Evolutionary conservation across 495 filamentous ascomycete species (phyloP).

Genomic region (Neurospora cerealis): DNA sequence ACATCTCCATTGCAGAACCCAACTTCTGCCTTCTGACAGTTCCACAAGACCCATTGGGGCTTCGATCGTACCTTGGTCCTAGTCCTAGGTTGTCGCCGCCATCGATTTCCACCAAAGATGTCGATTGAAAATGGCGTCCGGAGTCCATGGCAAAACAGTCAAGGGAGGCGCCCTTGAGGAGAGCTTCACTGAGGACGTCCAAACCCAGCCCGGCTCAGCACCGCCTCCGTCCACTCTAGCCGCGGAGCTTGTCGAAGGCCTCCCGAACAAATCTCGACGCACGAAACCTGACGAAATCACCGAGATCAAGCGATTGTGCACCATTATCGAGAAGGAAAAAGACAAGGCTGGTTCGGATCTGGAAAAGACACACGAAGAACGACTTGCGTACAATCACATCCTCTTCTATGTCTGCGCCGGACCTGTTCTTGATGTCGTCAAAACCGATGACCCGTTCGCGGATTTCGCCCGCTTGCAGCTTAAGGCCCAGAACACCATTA

Average conservation of each 20-base stretch:
- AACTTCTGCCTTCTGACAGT: not conserved
- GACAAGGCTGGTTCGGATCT: slow-evolving; percentile 19
- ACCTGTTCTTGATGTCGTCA: slow-evolving; percentile 61
- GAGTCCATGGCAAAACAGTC: slow-evolving; percentile 9
- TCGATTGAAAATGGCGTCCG: slow-evolving; percentile 12
- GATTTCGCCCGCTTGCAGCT: slow-evolving; percentile 38
- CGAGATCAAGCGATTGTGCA: slow-evolving; percentile 33
- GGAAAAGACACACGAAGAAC: slow-evolving; percentile 46
- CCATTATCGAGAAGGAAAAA: slow-evolving; percentile 31
- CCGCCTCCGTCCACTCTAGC: slow-evolving; percentile 61
- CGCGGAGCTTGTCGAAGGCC: slow-evolving; percentile 51
- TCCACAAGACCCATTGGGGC: not conserved
- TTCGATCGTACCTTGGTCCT: not conserved
- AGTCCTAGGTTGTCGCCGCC: not conserved
- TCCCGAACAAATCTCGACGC: slow-evolving; percentile 32
- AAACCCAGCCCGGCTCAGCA: not conserved
- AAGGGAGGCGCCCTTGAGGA: slow-evolving; percentile 1
- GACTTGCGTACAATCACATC: slow-evolving; percentile 65
- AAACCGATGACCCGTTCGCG: slow-evolving; percentile 51
- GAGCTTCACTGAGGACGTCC: not conserved
- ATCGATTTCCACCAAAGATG: slow-evolving; percentile 8
- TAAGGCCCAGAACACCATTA: slow-evolving; percentile 61
- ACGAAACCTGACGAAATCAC: slow-evolving; percentile 31
- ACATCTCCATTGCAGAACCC: not conserved
- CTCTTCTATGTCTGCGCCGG: slow-evolving; percentile 75